A percentile compares a stretch with the other conserved stretches of the same genome.
Evolutionary conservation across 2,329 filamentous ascomycete species (phyloP).

Genomic region (Aureobasidium sp.): DNA sequence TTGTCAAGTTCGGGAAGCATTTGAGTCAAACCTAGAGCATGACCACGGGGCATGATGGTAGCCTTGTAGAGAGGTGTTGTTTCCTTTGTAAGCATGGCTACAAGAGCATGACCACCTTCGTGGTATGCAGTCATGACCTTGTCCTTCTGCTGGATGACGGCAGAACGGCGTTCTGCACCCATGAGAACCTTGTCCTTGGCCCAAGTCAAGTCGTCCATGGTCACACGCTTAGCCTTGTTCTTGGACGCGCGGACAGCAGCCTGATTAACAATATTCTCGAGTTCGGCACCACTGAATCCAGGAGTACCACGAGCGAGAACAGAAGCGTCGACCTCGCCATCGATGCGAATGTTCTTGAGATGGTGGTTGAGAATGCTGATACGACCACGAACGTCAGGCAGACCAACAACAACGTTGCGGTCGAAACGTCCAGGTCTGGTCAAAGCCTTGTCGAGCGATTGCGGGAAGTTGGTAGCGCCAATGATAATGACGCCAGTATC

Average conservation of each 20-base stretch:
- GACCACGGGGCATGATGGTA: slow-evolving; percentile 87
- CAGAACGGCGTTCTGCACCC: slow-evolving; percentile 84
- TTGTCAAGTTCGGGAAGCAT: slow-evolving; percentile 87
- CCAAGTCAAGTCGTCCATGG: slow-evolving; percentile 82
- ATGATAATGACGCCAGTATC: slow-evolving; percentile 92
- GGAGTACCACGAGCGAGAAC: slow-evolving; percentile 79
- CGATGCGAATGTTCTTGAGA: slow-evolving; percentile 79
- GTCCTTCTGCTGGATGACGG: slow-evolving; percentile 86
- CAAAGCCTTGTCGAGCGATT: slow-evolving; percentile 87
- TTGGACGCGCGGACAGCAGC: slow-evolving; percentile 92
- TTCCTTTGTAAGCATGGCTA: slow-evolving; percentile 71
- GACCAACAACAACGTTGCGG: slow-evolving; percentile 76
- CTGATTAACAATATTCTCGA: slow-evolving; percentile 95
- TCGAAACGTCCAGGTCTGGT: slow-evolving; percentile 94
- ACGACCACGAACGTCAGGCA: slow-evolving; percentile 88
- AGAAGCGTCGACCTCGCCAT: slow-evolving; percentile 71
- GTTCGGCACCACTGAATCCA: slow-evolving; percentile 87
- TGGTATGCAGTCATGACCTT: slow-evolving; percentile 95
- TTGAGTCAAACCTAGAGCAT: slow-evolving; percentile 77
- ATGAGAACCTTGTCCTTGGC: slow-evolving; percentile 97
- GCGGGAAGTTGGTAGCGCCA: slow-evolving; percentile 91
- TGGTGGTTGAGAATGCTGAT: slow-evolving; percentile 91
- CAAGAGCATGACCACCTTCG: slow-evolving; percentile 89
- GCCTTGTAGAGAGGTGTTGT: slow-evolving; percentile 87
- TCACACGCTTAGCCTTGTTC: slow-evolving; percentile 66